These are phyloP conservation scores for Floccularia luteovirens DNA, from an alignment of 768 basidiomycete species.

Conservation along the genomic window DNA sequence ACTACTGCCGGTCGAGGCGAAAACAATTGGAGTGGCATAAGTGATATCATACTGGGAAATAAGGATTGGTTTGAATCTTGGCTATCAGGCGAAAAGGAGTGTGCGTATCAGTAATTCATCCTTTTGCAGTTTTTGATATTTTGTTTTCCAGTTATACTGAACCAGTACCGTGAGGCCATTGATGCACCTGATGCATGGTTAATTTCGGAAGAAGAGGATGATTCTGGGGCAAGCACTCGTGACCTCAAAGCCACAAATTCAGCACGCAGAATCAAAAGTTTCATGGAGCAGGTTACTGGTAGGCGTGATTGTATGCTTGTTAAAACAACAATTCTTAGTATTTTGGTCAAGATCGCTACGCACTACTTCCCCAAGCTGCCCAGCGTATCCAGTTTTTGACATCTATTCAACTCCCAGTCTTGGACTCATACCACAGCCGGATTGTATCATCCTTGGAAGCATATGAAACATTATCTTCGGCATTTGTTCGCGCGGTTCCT, in stretches of 20 bases:
- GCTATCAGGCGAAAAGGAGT: slow-evolving; percentile 84
- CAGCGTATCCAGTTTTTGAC: slow-evolving; percentile 83
- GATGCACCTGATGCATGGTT: slow-evolving; percentile 80
- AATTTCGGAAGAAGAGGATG: slow-evolving; percentile 59
- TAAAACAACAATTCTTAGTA: not conserved
- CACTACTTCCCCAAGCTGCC: slow-evolving; percentile 68
- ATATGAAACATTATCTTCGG: slow-evolving; percentile 86
- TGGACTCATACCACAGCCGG: slow-evolving; percentile 70
- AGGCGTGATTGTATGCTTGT: slow-evolving; percentile 8
- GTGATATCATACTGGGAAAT: slow-evolving; percentile 74
- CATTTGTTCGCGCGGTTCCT: slow-evolving; percentile 85
- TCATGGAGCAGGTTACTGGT: slow-evolving; percentile 93
- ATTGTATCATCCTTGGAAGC: slow-evolving; percentile 86
- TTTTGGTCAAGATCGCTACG: slow-evolving; percentile 69
- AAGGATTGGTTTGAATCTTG: slow-evolving; percentile 89
- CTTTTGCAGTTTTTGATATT: not conserved
- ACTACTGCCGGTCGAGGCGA: slow-evolving; percentile 22
- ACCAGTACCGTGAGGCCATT: slow-evolving; percentile 83
- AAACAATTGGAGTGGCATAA: slow-evolving; percentile 65
- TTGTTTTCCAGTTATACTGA: slow-evolving; percentile 62
- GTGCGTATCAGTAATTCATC: slow-evolving; percentile 40
- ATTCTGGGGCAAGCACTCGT: slow-evolving; percentile 28
- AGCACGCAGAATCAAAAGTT: slow-evolving; percentile 71
- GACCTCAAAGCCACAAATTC: slow-evolving; percentile 73
- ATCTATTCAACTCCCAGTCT: slow-evolving; percentile 76